Evolutionary conservation across 306 rosid species (phyloP).

Genomic region (Macrotyloma uniflorum): DNA sequence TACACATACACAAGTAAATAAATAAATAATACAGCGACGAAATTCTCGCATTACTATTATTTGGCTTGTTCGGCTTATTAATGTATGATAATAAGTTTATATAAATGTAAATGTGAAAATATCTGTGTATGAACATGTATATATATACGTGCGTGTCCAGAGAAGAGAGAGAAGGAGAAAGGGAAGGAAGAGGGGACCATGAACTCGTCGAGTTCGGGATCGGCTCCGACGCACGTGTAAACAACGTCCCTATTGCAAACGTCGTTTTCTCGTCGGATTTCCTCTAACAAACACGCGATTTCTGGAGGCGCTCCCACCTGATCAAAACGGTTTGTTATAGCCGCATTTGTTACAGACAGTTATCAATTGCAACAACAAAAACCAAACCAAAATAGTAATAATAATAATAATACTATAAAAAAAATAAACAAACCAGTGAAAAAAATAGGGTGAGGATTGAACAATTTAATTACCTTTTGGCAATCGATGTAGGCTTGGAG

Average conservation of each 20-base stretch:
- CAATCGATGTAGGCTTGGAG: conserved; percentile 83
- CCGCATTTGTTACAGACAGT: neutral
- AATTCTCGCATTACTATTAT: neutral
- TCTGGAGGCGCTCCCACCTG: conserved; percentile 94
- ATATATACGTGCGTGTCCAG: neutral
- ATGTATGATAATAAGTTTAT: neutral
- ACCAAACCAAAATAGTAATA: neutral
- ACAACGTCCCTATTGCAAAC: conserved; percentile 48
- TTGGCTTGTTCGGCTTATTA: neutral
- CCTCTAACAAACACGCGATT: conserved; percentile 65
- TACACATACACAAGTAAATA: neutral
- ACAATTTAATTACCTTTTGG: conserved; percentile 64
- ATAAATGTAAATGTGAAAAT: neutral
- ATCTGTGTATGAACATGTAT: neutral
- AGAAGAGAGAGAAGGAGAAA: conserved; percentile 13
- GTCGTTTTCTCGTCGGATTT: conserved; percentile 71
- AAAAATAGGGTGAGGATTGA: neutral
- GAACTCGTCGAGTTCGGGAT: conserved; percentile 93
- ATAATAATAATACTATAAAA: no score
- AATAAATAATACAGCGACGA: neutral
- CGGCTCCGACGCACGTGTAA: conserved; percentile 84
- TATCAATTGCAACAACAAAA: neutral
- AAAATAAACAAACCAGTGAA: neutral
- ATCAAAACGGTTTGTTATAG: neutral
- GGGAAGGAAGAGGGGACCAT: conserved; percentile 67